Base-by-base conservation (phyloP, 495 filamentous ascomycete species). In the Gamarada debralockiae region DNA sequence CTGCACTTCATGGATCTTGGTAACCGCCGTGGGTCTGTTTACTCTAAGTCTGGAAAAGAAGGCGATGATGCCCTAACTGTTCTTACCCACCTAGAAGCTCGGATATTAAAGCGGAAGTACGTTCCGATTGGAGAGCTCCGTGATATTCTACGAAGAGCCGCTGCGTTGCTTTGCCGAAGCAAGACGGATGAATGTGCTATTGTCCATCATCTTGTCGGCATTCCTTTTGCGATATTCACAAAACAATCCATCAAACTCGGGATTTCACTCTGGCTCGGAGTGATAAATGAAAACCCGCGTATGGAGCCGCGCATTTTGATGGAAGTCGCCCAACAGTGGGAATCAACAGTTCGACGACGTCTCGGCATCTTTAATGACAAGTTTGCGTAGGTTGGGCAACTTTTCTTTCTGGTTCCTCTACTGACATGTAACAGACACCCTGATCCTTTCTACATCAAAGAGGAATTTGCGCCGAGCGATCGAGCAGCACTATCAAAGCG, bases 161-260 rank as follows among this genome's bases (percentile, higher is more conserved):
- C 92, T 24, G 85, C 87, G 17, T 69, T 97, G 13, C 76, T 98
- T 14, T 96, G 92, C 65, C 80, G 83, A 37, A 83, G 77, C 55
- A 79, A 81, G 50, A 75, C 74, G 39, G 84, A 91, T 56, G 82
- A 87, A 58, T 82, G 86, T 53, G 78, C 85, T 3, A 82, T 97
- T 55, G 78, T 89, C 14, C 85, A 90, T 57, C 86, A 92, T 62
- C 75, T 99, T 23, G 93, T 99, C 48, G 78, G 79, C 41, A 89
- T 97, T 55, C 95, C 95, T 2, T 99, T 97, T 70, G 76, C 78
- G 24, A 80, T 93, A 20, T 97, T 99, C 65, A 92, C 86, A 3
- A 96, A 95, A 67, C 89, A 95, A 64, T 88, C 89, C 14, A 93
- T 99, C 64, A 95, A 96, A 60, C 82, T 96, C 8, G 95, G 95